phyloP scores from a whole-genome alignment of 371 early-diverging fungal species.

The Saksenaea vasiformis region DNA sequence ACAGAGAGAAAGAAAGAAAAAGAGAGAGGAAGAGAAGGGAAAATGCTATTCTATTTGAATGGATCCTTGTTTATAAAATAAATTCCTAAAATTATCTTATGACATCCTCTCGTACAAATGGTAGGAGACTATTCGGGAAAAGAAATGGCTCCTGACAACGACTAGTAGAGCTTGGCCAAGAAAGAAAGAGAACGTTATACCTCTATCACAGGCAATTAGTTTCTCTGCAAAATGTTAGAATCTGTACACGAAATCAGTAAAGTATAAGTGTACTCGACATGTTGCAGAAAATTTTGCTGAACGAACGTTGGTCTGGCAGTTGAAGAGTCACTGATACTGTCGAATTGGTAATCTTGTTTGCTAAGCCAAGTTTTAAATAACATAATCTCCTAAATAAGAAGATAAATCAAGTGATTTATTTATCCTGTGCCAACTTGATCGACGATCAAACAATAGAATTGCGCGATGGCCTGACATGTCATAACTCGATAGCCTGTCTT shows the following conservation, averaged over 20 bases:
- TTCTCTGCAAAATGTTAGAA: too few relatives aligned
- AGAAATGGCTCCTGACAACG: neutral
- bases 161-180: neutral
- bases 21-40: neutral
- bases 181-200: neutral
- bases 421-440: neutral
- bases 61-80: neutral
- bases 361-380: neutral
- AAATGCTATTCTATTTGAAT: neutral
- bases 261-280: too few relatives aligned
- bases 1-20: neutral
- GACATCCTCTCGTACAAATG: neutral
- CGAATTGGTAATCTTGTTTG: neutral
- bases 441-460: neutral
- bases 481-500: neutral
- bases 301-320: too few relatives aligned
- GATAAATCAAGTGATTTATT: neutral
- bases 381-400: neutral
- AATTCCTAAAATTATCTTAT: slow-evolving; percentile 1
- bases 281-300: too few relatives aligned
- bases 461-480: neutral
- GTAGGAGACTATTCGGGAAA: neutral
- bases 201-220: neutral
- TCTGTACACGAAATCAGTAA: too few relatives aligned
- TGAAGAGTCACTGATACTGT: too few relatives aligned